These are phyloP conservation scores for Volvox carteri DNA, from an alignment of 163 green algal species.

Conservation along the genomic window DNA sequence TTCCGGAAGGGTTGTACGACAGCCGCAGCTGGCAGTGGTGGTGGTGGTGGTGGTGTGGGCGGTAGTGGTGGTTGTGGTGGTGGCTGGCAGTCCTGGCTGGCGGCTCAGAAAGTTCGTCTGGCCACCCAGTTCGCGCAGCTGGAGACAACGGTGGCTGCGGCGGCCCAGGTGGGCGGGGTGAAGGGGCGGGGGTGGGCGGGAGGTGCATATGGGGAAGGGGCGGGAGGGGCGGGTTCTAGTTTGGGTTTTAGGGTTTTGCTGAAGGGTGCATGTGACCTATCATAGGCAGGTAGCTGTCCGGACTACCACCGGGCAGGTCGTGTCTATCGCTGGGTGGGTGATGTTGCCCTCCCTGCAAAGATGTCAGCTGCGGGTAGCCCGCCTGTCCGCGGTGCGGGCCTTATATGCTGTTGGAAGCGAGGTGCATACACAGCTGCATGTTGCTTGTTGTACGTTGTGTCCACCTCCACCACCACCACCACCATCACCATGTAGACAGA, in stretches of 20 bases:
- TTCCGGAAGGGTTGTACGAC: not conserved
- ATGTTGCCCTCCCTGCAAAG: not conserved
- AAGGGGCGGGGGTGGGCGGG: not conserved
- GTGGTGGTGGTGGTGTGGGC: not conserved
- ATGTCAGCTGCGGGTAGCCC: too few relatives aligned
- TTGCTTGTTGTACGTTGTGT: not conserved
- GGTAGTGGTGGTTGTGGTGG: not conserved
- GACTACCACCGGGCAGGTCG: not conserved
- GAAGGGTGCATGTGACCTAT: not conserved
- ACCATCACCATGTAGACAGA: not conserved
- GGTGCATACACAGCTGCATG: not conserved
- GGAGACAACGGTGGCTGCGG: not conserved
- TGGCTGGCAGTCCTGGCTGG: constrained; percentile 12
- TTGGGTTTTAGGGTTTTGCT: not conserved
- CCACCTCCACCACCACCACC: not conserved
- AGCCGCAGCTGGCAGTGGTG: not conserved
- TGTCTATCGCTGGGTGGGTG: not conserved
- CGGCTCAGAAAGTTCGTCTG: constrained; percentile 1
- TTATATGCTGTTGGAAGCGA: not conserved
- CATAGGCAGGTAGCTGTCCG: not conserved
- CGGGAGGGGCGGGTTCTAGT: not conserved
- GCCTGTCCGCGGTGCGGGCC: not conserved
- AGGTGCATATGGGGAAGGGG: not conserved
- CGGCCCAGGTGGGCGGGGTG: not conserved
- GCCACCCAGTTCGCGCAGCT: not conserved